Evolutionary conservation across 306 rosid genomes (phyloP).

Genomic region (Purshia tridentata): DNA sequence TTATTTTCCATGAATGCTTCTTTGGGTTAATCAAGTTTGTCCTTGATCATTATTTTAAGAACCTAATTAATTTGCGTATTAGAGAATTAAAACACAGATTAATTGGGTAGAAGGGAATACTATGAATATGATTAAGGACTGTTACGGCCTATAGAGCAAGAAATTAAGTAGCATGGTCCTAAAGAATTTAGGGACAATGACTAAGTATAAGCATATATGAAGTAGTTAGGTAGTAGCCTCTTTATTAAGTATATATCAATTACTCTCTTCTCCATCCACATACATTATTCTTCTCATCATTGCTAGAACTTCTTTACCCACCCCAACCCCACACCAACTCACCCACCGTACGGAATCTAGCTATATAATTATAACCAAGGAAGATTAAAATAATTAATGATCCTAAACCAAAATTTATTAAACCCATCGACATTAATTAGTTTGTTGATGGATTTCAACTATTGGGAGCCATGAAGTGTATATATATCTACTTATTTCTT

Average conservation of each 20-base stretch:
- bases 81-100: background rate
- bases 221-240: slow-evolving; percentile 14
- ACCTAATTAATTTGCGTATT: background rate
- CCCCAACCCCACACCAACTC: slow-evolving; percentile 21
- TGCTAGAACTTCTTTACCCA: slow-evolving; percentile 38
- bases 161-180: background rate
- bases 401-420: slow-evolving; percentile 4
- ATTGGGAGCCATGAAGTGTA: background rate
- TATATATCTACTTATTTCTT: no score
- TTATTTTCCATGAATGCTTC: background rate
- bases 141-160: background rate
- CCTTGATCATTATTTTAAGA: background rate
- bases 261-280: slow-evolving; percentile 22
- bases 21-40: background rate
- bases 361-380: no score
- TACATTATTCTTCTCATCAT: slow-evolving; percentile 48
- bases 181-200: background rate
- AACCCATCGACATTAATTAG: no score
- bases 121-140: background rate
- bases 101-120: background rate
- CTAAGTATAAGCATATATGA: background rate
- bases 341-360: slow-evolving; percentile 36
- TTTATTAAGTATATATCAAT: background rate
- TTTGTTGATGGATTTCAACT: background rate
- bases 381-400: slow-evolving; percentile 4